These are phyloP conservation scores for Apostasia shenzhenica DNA, from an alignment of 106 monocot genomes.

Conservation along the genomic window DNA sequence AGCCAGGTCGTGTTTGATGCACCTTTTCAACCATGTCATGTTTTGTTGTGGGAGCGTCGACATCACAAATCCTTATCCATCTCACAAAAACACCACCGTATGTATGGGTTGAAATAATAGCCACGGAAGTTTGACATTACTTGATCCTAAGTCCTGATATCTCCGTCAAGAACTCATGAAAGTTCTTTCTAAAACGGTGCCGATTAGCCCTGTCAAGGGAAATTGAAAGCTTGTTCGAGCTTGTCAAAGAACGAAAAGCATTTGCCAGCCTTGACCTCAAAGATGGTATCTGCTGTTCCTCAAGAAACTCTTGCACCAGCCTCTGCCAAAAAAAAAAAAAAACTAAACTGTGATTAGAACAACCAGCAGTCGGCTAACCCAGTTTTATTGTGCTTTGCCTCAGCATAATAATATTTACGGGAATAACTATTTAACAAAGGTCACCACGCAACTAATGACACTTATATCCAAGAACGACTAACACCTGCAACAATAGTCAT, in stretches of 20 bases:
- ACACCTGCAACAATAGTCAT: neutral
- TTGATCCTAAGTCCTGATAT: slow-evolving; percentile 70
- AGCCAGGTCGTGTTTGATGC: no score
- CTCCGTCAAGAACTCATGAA: slow-evolving; percentile 56
- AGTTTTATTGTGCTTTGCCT: no score
- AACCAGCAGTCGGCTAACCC: neutral
- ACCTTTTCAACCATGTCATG: no score
- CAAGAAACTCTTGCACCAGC: slow-evolving; percentile 55
- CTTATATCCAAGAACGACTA: neutral
- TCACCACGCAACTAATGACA: neutral
- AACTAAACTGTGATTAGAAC: neutral
- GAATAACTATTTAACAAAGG: no score
- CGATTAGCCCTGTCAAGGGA: slow-evolving; percentile 70
- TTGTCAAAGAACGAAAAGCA: slow-evolving; percentile 62
- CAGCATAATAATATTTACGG: no score
- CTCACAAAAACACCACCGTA: neutral
- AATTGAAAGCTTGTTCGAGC: slow-evolving; percentile 64
- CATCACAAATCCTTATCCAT: no score
- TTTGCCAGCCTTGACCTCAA: slow-evolving; percentile 47
- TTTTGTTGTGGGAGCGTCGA: no score
- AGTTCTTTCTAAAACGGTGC: slow-evolving; percentile 72
- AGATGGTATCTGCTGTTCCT: slow-evolving; percentile 37
- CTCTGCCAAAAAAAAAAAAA: slow-evolving; percentile 33
- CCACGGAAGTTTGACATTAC: slow-evolving; percentile 6
- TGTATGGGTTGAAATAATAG: neutral